Evolutionary conservation across 257 asterid genomes (phyloP).

Genomic region (Solanum virginianum): DNA sequence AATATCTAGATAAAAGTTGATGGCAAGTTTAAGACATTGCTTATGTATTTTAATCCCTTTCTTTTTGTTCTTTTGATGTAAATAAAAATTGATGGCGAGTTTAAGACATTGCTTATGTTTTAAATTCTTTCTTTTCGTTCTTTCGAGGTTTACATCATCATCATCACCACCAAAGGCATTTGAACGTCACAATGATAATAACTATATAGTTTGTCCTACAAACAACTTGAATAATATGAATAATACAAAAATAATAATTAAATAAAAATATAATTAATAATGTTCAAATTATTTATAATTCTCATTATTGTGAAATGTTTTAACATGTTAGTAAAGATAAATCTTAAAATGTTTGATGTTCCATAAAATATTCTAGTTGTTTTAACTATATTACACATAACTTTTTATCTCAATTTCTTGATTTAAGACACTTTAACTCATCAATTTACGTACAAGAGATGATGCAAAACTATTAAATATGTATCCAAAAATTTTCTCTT

Average conservation of each 20-base stretch:
- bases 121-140: not conserved
- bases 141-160: not conserved
- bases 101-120: too few relatives aligned
- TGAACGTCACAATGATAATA: not conserved
- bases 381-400: not conserved
- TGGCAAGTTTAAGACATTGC: too few relatives aligned
- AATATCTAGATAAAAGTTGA: not conserved
- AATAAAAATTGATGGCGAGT: not conserved
- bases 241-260: not conserved
- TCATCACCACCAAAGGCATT: not conserved
- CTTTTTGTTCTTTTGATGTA: not conserved
- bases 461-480: not conserved
- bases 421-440: not conserved
- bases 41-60: not conserved
- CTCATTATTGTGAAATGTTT: not conserved
- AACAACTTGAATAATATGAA: not conserved
- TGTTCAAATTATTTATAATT: not conserved
- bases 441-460: not conserved
- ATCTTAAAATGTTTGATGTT: not conserved
- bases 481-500: not conserved
- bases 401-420: not conserved
- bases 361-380: not conserved
- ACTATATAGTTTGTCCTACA: not conserved
- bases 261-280: not conserved
- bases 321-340: not conserved